These are phyloP conservation scores for Noccaea caerulescens DNA, from an alignment of 345 rosid genomes.

Conservation along the genomic window DNA sequence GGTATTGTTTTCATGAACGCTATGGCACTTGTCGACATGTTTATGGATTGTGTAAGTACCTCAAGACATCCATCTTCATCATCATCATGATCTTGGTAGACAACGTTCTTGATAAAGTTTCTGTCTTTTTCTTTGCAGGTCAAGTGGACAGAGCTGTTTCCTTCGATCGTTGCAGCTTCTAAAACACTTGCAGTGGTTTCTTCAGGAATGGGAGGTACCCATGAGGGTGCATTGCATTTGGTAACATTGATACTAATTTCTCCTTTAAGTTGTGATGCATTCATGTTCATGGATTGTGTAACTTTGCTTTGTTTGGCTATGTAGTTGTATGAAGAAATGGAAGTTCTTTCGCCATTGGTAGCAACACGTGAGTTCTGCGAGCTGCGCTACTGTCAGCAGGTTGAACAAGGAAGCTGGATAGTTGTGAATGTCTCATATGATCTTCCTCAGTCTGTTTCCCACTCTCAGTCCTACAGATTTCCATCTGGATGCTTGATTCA, in stretches of 20 bases:
- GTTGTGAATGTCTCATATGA: constrained; percentile 86
- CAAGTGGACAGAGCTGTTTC: constrained; percentile 83
- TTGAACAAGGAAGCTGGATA: constrained; percentile 92
- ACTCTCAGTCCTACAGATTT: constrained; percentile 59
- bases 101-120: neutral
- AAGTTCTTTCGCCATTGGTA: constrained; percentile 82
- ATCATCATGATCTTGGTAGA: constrained; percentile 6
- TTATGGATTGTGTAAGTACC: constrained; percentile 84
- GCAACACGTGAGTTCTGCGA: constrained; percentile 79
- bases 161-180: constrained; percentile 71
- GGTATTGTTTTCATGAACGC: constrained; percentile 93
- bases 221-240: constrained; percentile 80
- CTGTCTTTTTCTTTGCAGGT: constrained; percentile 49
- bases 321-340: constrained; percentile 84
- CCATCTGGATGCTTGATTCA: constrained; percentile 99
- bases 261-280: neutral
- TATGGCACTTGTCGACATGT: constrained; percentile 81
- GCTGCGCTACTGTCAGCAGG: constrained; percentile 85
- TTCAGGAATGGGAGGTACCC: constrained; percentile 62
- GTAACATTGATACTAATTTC: constrained; percentile 45
- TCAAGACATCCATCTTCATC: neutral
- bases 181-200: constrained; percentile 80
- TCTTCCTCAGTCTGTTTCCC: constrained; percentile 69
- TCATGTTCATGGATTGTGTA: too few species aligned
- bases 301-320: constrained; percentile 5